Conservation (phyloP, 2,329 filamentous ascomycete genomes). For the Calycina herbarum region DNA sequence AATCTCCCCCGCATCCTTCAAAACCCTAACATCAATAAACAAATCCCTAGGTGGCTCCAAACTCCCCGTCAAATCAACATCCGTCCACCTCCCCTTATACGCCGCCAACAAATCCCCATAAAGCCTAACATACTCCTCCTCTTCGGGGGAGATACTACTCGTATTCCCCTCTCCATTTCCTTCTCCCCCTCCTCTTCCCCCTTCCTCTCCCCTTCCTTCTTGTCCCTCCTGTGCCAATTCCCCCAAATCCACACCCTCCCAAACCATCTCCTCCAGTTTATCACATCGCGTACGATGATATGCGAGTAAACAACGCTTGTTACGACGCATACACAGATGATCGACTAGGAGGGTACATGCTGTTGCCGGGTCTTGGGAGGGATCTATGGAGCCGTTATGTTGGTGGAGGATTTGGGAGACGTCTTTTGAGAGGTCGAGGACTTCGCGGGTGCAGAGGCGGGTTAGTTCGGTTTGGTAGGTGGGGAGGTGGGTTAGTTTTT, state of each 20-base stretch:
- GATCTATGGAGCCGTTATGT: slow-evolving; percentile 83
- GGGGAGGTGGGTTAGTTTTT: slow-evolving; percentile 80
- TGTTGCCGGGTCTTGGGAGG: slow-evolving; percentile 77
- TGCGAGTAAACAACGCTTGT: slow-evolving; percentile 92
- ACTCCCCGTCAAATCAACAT: slow-evolving; percentile 92
- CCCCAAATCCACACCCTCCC: slow-evolving; percentile 82
- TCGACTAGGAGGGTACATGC: slow-evolving; percentile 90
- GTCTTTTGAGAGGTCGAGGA: slow-evolving; percentile 89
- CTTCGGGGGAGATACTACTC: slow-evolving; percentile 87
- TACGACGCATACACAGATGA: slow-evolving; percentile 90
- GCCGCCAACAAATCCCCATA: slow-evolving; percentile 92
- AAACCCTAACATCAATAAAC: slow-evolving; percentile 93
- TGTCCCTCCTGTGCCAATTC: slow-evolving; percentile 56
- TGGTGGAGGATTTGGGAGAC: slow-evolving; percentile 76
- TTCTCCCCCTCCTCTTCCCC: slow-evolving; percentile 36
- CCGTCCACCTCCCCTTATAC: slow-evolving; percentile 98
- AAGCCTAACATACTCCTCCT: slow-evolving; percentile 92
- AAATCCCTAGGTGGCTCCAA: slow-evolving; percentile 92
- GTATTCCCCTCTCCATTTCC: slow-evolving; percentile 52
- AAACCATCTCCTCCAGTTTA: slow-evolving; percentile 90
- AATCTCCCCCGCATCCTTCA: slow-evolving; percentile 97
- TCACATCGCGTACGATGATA: slow-evolving; percentile 90
- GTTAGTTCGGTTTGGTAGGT: slow-evolving; percentile 92
- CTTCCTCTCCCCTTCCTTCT: slow-evolving; percentile 37
- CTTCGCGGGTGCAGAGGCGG: slow-evolving; percentile 83